Evolutionary conservation across 2,329 filamentous ascomycete genomes (phyloP), one percentile per base, ranked within the genome.

Genomic region (Leptosphaerulina australis): DNA sequence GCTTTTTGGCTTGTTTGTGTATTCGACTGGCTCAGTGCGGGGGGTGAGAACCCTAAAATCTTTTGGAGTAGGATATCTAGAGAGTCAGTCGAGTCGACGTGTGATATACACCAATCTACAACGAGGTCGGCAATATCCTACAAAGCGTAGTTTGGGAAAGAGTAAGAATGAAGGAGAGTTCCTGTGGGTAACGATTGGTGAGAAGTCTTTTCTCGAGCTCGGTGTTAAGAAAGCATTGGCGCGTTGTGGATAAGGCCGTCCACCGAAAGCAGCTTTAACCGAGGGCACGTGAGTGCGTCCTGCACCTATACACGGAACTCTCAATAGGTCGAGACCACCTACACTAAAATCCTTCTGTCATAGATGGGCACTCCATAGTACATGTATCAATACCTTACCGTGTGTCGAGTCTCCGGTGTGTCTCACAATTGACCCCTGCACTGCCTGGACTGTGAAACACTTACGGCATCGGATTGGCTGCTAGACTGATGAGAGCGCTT

Each of bases 401-500:
- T 33, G 37, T 47, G 49, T 43, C 49, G 49, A 44, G 22, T 34
- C 43, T 47, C 44, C 43, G 49, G 24, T 38, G 39, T 43, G 62
- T 65, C 62, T 63, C 62, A 65, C 56, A 40, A 57, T 58, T 10
- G 48, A 14, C 59, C 58, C 62, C 58, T 64, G 59, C 48, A 50
- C 49, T 54, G 54, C 62, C 40, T 59, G 51, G 51, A 35, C 50
- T 58, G 52, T 58, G 62, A 65, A 65, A 62, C 60, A 51, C 50
- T 46, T 37, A 31, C 36, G 38, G 50, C 53, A 54, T 51, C 39
- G 53, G 34, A 57, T 55, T 56, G 50, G 59, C 44, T 37, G 30
- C 48, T 45, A 36, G 22, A 20, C 28, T 33, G 49, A 31, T 44
- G 47, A 55, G 37, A 50, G 39, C 40, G 37, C 51, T 37, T 46